Conservation (phyloP, 371 early-diverging fungal species). For the Mortierella sp. region DNA sequence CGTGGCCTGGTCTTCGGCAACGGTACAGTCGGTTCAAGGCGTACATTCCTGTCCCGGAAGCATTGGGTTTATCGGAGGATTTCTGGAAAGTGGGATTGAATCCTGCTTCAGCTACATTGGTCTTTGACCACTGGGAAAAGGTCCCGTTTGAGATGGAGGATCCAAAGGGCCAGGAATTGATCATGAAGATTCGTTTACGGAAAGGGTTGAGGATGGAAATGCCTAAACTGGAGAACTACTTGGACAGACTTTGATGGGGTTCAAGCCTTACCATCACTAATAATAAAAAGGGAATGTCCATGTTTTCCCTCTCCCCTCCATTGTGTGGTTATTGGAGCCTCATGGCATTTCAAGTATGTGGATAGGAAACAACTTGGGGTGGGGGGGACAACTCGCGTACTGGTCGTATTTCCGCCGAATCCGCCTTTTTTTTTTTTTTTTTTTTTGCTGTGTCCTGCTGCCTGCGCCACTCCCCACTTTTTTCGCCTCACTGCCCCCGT, state of each 20-base stretch:
- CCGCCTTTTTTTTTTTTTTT: background rate
- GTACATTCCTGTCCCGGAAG: constrained; percentile 98
- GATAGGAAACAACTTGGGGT: too few species aligned
- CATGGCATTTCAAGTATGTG: too few species aligned
- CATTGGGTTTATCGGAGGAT: constrained; percentile 99
- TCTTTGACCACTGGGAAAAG: constrained; percentile 75
- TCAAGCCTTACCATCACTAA: background rate
- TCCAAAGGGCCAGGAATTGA: constrained; percentile 85
- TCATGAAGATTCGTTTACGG: constrained; percentile 87
- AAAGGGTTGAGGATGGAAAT: constrained; percentile 92
- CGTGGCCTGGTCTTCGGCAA: constrained; percentile 94
- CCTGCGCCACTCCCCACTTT: background rate
- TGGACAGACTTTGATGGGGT: constrained; percentile 83
- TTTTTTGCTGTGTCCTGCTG: background rate
- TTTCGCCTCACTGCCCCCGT: background rate
- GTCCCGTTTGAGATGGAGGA: constrained; percentile 83
- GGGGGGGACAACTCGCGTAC: too few species aligned
- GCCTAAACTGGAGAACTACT: constrained; percentile 87
- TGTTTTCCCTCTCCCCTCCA: too few species aligned
- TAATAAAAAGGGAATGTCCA: too few species aligned
- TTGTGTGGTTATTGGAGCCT: too few species aligned
- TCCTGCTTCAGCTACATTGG: constrained; percentile 91
- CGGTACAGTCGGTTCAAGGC: constrained; percentile 94
- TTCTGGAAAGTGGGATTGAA: constrained; percentile 96
- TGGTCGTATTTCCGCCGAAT: too few species aligned